Evolutionary conservation across 768 basidiomycete genomes (phyloP).

Genomic region (Phlegmacium glaucopus): DNA sequence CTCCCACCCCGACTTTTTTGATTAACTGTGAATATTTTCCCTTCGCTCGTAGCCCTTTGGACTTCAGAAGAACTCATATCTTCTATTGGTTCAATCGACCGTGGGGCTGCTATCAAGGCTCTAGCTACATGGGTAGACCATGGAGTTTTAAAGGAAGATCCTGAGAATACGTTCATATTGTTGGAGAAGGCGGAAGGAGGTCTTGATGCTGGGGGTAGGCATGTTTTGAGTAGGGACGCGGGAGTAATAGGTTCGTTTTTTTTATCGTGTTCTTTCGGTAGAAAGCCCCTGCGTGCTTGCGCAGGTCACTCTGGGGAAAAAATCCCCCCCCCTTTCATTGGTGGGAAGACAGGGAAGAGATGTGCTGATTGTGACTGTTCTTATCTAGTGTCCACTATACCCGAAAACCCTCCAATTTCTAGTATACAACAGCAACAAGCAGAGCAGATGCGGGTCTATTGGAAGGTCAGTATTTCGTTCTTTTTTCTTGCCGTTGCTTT

Average conservation of each 20-base stretch:
- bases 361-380: too few species aligned
- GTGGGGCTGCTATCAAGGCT: slow-evolving; percentile 64
- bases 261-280: too few species aligned
- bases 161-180: slow-evolving; percentile 56
- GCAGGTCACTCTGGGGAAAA: too few species aligned
- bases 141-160: slow-evolving; percentile 73
- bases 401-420: slow-evolving; percentile 46
- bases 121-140: slow-evolving; percentile 81
- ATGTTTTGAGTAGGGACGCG: slow-evolving; percentile 1
- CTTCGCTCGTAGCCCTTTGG: slow-evolving; percentile 57
- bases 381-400: slow-evolving; percentile 23
- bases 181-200: slow-evolving; percentile 57
- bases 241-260: slow-evolving; percentile 7
- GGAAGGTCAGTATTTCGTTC: slow-evolving; percentile 54
- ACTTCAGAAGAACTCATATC: slow-evolving; percentile 62
- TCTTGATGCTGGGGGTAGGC: slow-evolving; percentile 11
- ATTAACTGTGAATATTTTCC: not conserved
- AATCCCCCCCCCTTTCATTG: too few species aligned
- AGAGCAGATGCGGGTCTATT: slow-evolving; percentile 84
- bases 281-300: too few species aligned
- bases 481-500: not conserved
- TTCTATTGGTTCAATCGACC: slow-evolving; percentile 63
- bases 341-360: too few species aligned
- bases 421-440: slow-evolving; percentile 72
- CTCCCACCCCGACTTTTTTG: too few species aligned